These are phyloP conservation scores for Sutorius australiensis DNA, from an alignment of 768 basidiomycete species.

Conservation along the genomic window DNA sequence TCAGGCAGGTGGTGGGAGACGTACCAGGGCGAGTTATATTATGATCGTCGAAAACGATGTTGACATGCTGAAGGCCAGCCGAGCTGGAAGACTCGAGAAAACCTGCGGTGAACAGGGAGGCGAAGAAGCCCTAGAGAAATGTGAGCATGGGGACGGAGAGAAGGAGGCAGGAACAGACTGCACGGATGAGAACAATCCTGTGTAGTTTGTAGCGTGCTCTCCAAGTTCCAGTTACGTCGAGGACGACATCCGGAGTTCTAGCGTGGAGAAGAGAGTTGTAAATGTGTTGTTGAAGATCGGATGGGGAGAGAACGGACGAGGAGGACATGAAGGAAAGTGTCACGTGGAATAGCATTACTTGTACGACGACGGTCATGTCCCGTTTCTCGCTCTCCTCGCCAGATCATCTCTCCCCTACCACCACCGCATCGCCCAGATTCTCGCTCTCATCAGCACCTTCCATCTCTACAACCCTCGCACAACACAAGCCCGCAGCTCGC, in stretches of 20 bases:
- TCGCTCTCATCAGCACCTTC: slow-evolving; percentile 59
- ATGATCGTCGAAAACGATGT: slow-evolving; percentile 73
- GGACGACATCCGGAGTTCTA: slow-evolving; percentile 72
- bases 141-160: neutral
- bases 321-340: slow-evolving; percentile 32
- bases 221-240: slow-evolving; percentile 68
- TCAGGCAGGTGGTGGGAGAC: slow-evolving; percentile 22
- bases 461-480: slow-evolving; percentile 32
- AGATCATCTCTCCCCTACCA: slow-evolving; percentile 51
- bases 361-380: slow-evolving; percentile 38
- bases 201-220: slow-evolving; percentile 74
- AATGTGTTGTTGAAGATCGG: slow-evolving; percentile 68
- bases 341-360: neutral
- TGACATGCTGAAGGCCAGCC: slow-evolving; percentile 48
- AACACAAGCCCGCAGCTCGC: slow-evolving; percentile 41
- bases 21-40: slow-evolving; percentile 86
- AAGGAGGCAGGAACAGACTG: slow-evolving; percentile 45
- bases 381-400: slow-evolving; percentile 58
- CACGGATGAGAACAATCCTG: slow-evolving; percentile 83
- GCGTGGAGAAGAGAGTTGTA: slow-evolving; percentile 70
- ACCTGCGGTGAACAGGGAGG: slow-evolving; percentile 78
- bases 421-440: slow-evolving; percentile 58
- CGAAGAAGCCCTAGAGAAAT: slow-evolving; percentile 71
- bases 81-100: slow-evolving; percentile 56
- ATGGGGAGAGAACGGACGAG: slow-evolving; percentile 40